Conservation (phyloP, 306 rosid genomes). For the Vigna angularis region DNA sequence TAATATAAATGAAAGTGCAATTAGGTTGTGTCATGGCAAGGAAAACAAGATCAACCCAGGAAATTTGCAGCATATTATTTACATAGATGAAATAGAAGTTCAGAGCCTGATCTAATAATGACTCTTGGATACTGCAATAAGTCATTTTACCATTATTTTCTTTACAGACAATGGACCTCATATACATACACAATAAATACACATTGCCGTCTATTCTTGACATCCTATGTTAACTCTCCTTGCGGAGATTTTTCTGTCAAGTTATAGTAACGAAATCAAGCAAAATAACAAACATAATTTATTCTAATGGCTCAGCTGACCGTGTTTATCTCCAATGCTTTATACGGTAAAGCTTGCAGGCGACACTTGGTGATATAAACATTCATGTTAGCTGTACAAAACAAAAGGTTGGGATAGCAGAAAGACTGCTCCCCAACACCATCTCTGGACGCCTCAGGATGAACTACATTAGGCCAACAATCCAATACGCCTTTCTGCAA, state of each 20-base stretch:
- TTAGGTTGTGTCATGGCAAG: too few species aligned
- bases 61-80: slow-evolving; percentile 70
- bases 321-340: slow-evolving; percentile 69
- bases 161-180: slow-evolving; percentile 58
- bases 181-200: slow-evolving; percentile 49
- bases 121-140: slow-evolving; percentile 51
- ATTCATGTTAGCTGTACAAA: slow-evolving; percentile 80
- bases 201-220: slow-evolving; percentile 48
- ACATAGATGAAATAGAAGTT: slow-evolving; percentile 56
- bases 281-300: slow-evolving; percentile 43
- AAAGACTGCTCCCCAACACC: slow-evolving; percentile 35
- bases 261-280: slow-evolving; percentile 35
- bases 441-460: slow-evolving; percentile 49
- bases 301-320: slow-evolving; percentile 48
- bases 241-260: slow-evolving; percentile 46
- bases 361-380: slow-evolving; percentile 52
- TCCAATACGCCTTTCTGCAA: slow-evolving; percentile 93
- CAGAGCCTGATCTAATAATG: slow-evolving; percentile 45
- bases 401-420: slow-evolving; percentile 49
- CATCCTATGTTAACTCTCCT: slow-evolving; percentile 55
- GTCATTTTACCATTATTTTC: slow-evolving; percentile 65
- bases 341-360: slow-evolving; percentile 40
- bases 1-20: not conserved
- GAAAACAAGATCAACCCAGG: slow-evolving; percentile 17
- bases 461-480: slow-evolving; percentile 65